phyloP scores from a whole-genome alignment of 495 filamentous ascomycete species.

The Tuber melanosporum region DNA sequence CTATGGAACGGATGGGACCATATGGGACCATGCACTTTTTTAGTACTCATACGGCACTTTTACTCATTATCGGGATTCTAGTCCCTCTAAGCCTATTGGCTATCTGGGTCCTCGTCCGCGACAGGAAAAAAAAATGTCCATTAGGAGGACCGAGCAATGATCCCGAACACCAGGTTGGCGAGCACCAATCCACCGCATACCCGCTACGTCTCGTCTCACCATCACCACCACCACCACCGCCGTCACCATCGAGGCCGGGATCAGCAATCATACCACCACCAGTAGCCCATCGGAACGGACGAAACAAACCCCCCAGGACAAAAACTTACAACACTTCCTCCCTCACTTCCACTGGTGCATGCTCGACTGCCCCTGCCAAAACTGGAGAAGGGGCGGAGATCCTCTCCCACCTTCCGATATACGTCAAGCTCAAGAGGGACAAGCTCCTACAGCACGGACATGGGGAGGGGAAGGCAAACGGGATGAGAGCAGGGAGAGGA shows the following conservation, averaged over 20 bases:
- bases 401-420: no score
- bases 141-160: not conserved
- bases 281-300: not conserved
- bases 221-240: not conserved
- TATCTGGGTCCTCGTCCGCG: not conserved
- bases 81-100: not conserved
- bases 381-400: no score
- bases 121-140: not conserved
- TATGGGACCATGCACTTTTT: not conserved
- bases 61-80: not conserved
- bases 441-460: no score
- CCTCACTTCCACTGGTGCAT: not conserved
- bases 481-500: no score
- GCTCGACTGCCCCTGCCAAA: not conserved
- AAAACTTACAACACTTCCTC: not conserved
- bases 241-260: not conserved
- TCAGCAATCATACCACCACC: not conserved
- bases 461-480: no score
- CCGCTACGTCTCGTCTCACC: not conserved
- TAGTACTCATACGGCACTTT: not conserved
- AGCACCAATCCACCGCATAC: not conserved
- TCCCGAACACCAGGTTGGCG: not conserved
- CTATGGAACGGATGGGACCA: not conserved
- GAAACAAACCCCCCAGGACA: not conserved
- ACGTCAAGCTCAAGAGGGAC: no score